Base-by-base conservation (phyloP, 768 basidiomycete genomes). In the Suillus spraguei region DNA sequence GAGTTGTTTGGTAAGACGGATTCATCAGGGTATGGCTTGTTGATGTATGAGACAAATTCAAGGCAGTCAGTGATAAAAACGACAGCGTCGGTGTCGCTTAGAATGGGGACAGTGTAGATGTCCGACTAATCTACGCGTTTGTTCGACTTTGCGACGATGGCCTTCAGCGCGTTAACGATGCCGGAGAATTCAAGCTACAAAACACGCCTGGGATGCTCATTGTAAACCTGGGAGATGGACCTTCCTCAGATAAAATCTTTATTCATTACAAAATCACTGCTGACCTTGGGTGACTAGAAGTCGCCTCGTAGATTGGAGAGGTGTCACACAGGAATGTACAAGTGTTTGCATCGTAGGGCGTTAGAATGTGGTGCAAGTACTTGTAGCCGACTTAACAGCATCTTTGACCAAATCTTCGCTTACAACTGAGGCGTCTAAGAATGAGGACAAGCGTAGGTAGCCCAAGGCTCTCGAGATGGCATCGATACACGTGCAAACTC, bases 151-250 rank as follows among this genome's bases (percentile, higher is more conserved):
- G 70, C 65, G 79, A 79, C 78, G 24, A 81, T 63, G 58, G 79
- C 70, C 65, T 76, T 75, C 61, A 72, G 72, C 24, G 76, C 59
- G 0, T 62, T 28, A 36, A 74, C 76, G 62, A 85, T 78, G 60
- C 85, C 81, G 11, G 78, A 79, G 64, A 79, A 82, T 63, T 85
- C 83, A 56, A 85, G 69, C 79, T 80, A 84, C 50, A 80, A 8
- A 82, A 84, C 65, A 74, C 78, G 71, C 81, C 81, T 2, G 78
- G 67, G 24, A 79, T 35, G 62, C 77, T 75, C 52, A 80, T 64
- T 1, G 70, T 67, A 53, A 69, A 67, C 50, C 74, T 76, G 38
- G 38, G 24, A 3, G 2, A 14, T 59, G 64, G 3, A 35, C 13
- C 42, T n/a, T 28, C 2, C 5, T 49, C 5, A 28, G 28, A 11